phyloP scores from a whole-genome alignment of 805 yeast species.

The Isabelozyma pseudorhagii region DNA sequence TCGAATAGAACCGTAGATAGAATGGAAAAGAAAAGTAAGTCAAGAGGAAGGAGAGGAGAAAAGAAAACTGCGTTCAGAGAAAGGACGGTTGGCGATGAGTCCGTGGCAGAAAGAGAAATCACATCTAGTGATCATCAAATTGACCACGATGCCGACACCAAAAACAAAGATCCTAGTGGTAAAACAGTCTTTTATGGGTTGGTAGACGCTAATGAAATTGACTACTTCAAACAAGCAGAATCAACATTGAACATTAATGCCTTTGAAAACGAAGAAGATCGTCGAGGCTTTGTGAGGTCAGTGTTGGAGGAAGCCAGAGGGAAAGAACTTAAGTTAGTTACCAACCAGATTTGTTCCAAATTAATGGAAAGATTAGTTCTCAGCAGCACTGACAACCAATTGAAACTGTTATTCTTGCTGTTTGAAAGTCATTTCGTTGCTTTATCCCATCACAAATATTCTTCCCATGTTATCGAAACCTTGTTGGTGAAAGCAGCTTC shows the following conservation, averaged over 20 bases:
- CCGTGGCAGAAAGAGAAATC: conserved; percentile 6
- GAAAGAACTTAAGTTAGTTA: conserved; percentile 86
- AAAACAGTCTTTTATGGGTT: conserved; percentile 72
- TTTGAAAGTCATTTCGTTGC: conserved; percentile 75
- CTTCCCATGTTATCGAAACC: conserved; percentile 93
- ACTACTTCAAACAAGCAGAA: conserved; percentile 92
- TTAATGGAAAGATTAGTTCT: conserved; percentile 83
- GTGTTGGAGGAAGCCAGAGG: conserved; percentile 85
- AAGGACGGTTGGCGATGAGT: conserved; percentile 11
- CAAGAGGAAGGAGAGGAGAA: conserved; percentile 44
- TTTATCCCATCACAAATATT: conserved; percentile 80
- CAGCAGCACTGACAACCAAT: conserved; percentile 59
- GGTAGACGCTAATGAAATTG: conserved; percentile 78
- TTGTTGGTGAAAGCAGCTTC: conserved; percentile 73
- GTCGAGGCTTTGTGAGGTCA: conserved; percentile 65
- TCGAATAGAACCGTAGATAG: not conserved
- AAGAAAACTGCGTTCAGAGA: conserved; percentile 21
- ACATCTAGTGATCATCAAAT: conserved; percentile 1
- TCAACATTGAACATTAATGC: conserved; percentile 78
- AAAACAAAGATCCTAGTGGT: conserved; percentile 8
- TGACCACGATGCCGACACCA: conserved; percentile 5
- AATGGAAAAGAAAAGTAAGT: conserved; percentile 12
- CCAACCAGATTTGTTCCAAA: conserved; percentile 93
- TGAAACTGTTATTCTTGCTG: conserved; percentile 60
- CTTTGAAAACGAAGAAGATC: conserved; percentile 71